Base-by-base conservation (phyloP, 2,329 filamentous ascomycete species). In the Penicillium sp. region DNA sequence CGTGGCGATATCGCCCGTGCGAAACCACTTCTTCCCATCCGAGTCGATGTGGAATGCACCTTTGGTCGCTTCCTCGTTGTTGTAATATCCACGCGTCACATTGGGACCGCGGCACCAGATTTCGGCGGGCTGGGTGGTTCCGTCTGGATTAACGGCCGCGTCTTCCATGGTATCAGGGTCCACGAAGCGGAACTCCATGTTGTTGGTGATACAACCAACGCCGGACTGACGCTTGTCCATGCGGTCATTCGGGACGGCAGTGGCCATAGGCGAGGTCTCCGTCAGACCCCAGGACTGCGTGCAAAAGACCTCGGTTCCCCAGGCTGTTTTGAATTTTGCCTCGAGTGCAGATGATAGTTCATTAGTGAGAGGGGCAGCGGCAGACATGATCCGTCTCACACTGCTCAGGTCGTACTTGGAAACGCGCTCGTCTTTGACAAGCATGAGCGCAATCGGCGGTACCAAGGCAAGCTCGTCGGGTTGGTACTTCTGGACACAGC, bases 31-130 rank as follows among this genome's bases (percentile, higher is more conserved):
- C 12, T 37, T 55, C 14, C 64, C 66, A 39, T 61, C 58, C 2
- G 62, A 37, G 15, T 67, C 64, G 39, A 59, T 45, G 43, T 65
- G 56, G 63, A 61, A 67, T 7, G 60, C 45, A 5, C 38, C 39
- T 5, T 58, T 54, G 10, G 65, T 66, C 1, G 65, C 64, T 6
- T 61, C 37, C 2, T 67, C 60, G 11, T 67, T 66, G 20, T 65
- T 66, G 41, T 61, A 63, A n/a, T 67, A 67, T 0, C 65, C 64
- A 12, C 41, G 52, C 10, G 60, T 60, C 6, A 67, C 65, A 28
- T 67, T 67, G 2, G 65, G 65, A 8, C 65, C 65, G 2, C 65
- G 64, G 17, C 60, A 63, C 64, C 64, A 66, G 39, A 67, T 65
- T 42, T 67, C 65, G 4, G 57, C 65, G 5, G 64, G 47, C 47